Base-by-base conservation (phyloP, 2,329 filamentous ascomycete genomes). In the Hypoxylon sp. region DNA sequence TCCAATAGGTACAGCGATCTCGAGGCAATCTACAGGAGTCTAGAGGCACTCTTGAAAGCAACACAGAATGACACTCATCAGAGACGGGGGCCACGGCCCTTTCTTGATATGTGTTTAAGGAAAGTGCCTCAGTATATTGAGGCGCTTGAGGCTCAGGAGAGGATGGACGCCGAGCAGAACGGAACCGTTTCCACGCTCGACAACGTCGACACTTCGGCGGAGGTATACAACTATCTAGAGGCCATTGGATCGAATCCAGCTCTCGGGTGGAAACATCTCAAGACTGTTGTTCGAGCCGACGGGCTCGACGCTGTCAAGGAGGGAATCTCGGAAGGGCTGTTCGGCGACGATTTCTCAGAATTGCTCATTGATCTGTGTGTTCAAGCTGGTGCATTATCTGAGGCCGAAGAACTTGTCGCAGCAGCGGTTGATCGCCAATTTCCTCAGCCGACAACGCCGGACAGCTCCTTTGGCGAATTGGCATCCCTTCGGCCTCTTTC, bases 151-250 rank as follows among this genome's bases (percentile, higher is more conserved):
- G 74, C 75, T 1, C 79, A 79, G 77, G 80, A 84, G 56, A 74
- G 75, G 31, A 70, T 75, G 11, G 79, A 83, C 19, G 77, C 81
- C 3, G 78, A 82, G 55, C 72, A 79, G 44, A 76, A 78, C 11
- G 82, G 81, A 2, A 79, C 78, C 0, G 72, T 77, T 15, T 79
- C 79, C 10, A 75, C 75, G 0, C 70, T 81, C 15, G 74, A 80
- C n/a, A 75, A 74, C 6, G 76, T 80, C 17, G 75, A 82, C 47
- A 78, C 82, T 4, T 82, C 84, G 0, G 77, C 80, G 13, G 79
- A 83, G 3, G 78, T 86, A 21, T 88, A 87, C 68, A 79, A 82
- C 48, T 82, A 86, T 15, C 71, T 88, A 15, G 85, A 87, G 69
- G 69, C 76, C 2, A 72, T 86, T 2, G 83, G 83, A 6, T 75